Evolutionary conservation across 2,329 filamentous ascomycete species (phyloP).

Genomic region (Davidsoniella australis): DNA sequence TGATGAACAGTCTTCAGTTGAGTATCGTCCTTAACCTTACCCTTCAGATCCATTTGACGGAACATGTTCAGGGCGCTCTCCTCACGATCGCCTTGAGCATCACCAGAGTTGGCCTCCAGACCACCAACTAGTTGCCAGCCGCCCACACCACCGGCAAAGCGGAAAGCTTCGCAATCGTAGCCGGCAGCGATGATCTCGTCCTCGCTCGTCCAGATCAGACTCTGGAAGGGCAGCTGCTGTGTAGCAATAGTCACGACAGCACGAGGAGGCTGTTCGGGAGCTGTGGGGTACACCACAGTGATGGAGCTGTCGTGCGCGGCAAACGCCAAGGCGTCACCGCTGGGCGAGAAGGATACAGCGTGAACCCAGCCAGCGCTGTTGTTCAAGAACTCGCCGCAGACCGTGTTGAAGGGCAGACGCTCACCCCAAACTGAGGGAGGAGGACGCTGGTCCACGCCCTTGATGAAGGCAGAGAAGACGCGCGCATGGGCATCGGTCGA

Average conservation of each 20-base stretch:
- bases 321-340: constrained; percentile 84
- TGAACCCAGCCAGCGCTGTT: constrained; percentile 96
- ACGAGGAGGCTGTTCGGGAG: constrained; percentile 72
- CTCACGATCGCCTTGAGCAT: constrained; percentile 49
- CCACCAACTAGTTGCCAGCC: constrained; percentile 78
- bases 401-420: constrained; percentile 90
- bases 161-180: constrained; percentile 79
- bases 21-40: constrained; percentile 79
- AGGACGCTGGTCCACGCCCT: constrained; percentile 75
- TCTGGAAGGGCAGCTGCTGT: constrained; percentile 81
- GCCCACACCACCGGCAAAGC: constrained; percentile 58
- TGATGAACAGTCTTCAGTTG: constrained; percentile 92
- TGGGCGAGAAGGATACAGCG: constrained; percentile 80
- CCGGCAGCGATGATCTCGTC: constrained; percentile 89
- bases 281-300: constrained; percentile 87
- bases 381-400: constrained; percentile 92
- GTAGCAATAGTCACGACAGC: constrained; percentile 85
- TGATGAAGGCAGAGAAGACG: constrained; percentile 91
- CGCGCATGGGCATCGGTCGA: constrained; percentile 95
- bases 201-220: constrained; percentile 81
- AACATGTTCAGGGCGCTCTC: constrained; percentile 98
- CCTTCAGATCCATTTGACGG: constrained; percentile 94
- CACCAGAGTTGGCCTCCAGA: constrained; percentile 56
- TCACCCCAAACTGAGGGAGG: constrained; percentile 87
- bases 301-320: constrained; percentile 90